Conservation (phyloP, 2,329 filamentous ascomycete genomes). For the Microdochium trichocladiopsis region DNA sequence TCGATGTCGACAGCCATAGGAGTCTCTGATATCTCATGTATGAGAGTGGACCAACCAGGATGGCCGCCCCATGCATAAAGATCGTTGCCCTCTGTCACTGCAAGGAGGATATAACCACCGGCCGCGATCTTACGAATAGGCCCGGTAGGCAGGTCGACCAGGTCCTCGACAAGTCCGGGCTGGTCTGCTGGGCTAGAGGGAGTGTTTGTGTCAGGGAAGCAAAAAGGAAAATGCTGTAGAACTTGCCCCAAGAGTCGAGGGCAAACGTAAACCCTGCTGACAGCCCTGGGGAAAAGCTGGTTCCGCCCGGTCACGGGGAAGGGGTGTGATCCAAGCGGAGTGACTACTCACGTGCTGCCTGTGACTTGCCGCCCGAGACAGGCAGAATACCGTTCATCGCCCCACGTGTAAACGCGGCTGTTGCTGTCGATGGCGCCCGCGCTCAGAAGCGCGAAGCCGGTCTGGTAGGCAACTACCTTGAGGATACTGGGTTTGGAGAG, state of each 20-base stretch:
- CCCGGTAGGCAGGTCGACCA: slow-evolving; percentile 42
- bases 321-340: background rate
- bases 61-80: slow-evolving; percentile 57
- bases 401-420: slow-evolving; percentile 41
- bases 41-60: slow-evolving; percentile 22
- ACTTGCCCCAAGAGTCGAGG: background rate
- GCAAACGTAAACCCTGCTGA: slow-evolving; percentile 3
- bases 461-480: slow-evolving; percentile 37
- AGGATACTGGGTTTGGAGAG: slow-evolving; percentile 14
- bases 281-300: too few species aligned
- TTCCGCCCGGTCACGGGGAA: too few species aligned
- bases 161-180: slow-evolving; percentile 38
- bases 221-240: slow-evolving; percentile 4
- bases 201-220: slow-evolving; percentile 4
- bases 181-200: slow-evolving; percentile 31
- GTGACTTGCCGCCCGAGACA: slow-evolving; percentile 47
- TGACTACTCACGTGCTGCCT: slow-evolving; percentile 5
- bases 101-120: slow-evolving; percentile 50
- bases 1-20: slow-evolving; percentile 40
- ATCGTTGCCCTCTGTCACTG: slow-evolving; percentile 48
- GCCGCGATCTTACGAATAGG: slow-evolving; percentile 46
- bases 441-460: slow-evolving; percentile 40
- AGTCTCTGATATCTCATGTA: slow-evolving; percentile 16
- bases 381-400: slow-evolving; percentile 49
- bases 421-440: slow-evolving; percentile 14